Evolutionary conservation across 768 basidiomycete genomes (phyloP), one percentile per base, ranked within the genome.

Genomic region (Royoungia palumana): DNA sequence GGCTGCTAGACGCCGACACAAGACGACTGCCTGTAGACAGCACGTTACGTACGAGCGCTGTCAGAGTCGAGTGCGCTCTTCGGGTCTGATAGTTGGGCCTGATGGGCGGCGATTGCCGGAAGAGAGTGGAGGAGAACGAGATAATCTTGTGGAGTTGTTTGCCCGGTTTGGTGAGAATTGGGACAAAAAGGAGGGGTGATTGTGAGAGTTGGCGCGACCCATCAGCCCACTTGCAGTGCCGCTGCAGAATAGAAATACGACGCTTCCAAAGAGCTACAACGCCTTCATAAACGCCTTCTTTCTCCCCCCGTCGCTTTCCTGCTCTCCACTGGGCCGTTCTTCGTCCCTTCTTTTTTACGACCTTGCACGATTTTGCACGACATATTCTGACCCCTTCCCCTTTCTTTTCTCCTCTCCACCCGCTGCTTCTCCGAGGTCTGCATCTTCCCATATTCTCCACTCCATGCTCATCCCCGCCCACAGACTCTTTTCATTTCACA

Each of bases 311-410:
- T 47, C 56, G 47, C 56, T 53, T 60, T 57, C 62, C 53, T 51
- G 60, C 60, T 63, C 56, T 47, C 19, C 49, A 50, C 52, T 51
- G 49, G 67, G 58, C 60, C 56, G 51, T 62, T 54, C 30, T 41
- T 49, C 55, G 53, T 57, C 56, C 66, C 66, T 66, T 67, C 71
- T 77, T 71, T 77, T 77, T 82, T 77, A 81, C 81, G 80, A 81
- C 78, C 73, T 70, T 74, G 64, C 72, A 82, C 81, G 81, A 82
- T 71, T 72, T 72, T 75, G 74, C 73, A 85, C 84, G 83, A 85
- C 84, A 67, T 72, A 73, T 70, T 65, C 70, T 67, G 69, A 70
- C 61, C 46, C 55, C 53, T 40, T 54, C 68, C 74, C 69, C 70
- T 70, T 71, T 70, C 65, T 71, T 69, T 63, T 69, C 65, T 54